These are phyloP conservation scores for Eurotiales sp. DNA, from an alignment of 2,329 filamentous ascomycete species.

Conservation along the genomic window DNA sequence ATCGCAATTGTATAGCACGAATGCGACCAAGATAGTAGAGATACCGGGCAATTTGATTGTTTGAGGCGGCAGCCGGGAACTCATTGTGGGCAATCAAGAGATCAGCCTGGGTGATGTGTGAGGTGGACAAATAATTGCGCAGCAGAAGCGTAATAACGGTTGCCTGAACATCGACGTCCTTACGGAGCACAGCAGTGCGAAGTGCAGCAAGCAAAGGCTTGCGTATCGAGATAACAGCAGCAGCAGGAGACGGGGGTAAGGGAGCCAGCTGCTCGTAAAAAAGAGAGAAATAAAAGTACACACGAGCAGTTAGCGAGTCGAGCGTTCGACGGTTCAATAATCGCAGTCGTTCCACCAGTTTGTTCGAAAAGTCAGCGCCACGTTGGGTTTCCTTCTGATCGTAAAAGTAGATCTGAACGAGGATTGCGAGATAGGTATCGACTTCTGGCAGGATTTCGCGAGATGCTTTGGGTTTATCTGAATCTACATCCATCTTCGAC, in stretches of 20 bases:
- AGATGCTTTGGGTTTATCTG: constrained; percentile 60
- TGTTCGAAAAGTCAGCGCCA: constrained; percentile 79
- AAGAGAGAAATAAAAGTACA: constrained; percentile 96
- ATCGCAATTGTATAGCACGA: constrained; percentile 90
- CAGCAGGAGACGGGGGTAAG: constrained; percentile 82
- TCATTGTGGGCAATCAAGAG: constrained; percentile 92
- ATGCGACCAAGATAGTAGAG: constrained; percentile 97
- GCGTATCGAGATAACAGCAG: constrained; percentile 80
- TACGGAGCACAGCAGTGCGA: constrained; percentile 90
- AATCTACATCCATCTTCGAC: constrained; percentile 71
- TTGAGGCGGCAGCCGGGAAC: constrained; percentile 89
- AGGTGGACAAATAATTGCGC: constrained; percentile 92
- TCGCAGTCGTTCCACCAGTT: constrained; percentile 79
- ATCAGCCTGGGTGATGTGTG: constrained; percentile 95
- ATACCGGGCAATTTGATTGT: constrained; percentile 97
- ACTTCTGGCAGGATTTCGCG: constrained; percentile 83
- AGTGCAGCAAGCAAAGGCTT: constrained; percentile 83
- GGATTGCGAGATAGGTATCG: constrained; percentile 82
- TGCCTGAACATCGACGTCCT: constrained; percentile 95
- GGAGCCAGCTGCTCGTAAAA: constrained; percentile 91
- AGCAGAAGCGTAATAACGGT: constrained; percentile 92
- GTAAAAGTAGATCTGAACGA: constrained; percentile 82
- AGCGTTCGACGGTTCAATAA: constrained; percentile 87
- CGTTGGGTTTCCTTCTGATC: constrained; percentile 77
- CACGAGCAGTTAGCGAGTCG: constrained; percentile 88